Evolutionary conservation across 345 rosid genomes (phyloP).

Genomic region (Syzygium jambos): DNA sequence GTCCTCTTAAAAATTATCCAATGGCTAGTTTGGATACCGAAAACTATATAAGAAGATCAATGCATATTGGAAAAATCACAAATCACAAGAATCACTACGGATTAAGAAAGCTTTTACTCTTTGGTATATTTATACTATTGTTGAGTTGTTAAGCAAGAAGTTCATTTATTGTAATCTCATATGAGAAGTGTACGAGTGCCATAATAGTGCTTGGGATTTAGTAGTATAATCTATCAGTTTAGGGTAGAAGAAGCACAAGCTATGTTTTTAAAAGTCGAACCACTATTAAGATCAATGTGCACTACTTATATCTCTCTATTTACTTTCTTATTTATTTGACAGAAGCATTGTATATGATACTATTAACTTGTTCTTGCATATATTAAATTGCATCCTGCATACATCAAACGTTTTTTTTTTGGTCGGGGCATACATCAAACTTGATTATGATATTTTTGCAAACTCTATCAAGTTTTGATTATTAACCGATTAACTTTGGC

Average conservation of each 20-base stretch:
- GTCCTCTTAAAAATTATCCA: neutral
- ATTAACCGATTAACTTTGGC: neutral
- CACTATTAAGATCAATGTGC: neutral
- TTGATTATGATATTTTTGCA: neutral
- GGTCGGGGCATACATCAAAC: neutral
- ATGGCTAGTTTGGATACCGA: neutral
- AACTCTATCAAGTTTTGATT: neutral
- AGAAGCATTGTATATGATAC: neutral
- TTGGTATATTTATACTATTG: neutral
- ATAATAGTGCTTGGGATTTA: neutral
- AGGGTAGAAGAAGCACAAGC: neutral
- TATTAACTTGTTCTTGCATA: neutral
- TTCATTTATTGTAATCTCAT: neutral
- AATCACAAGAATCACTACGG: rapidly evolving
- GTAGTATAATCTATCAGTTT: neutral
- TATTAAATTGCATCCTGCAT: neutral
- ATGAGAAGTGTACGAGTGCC: neutral
- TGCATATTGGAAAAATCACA: neutral
- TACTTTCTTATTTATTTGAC: neutral
- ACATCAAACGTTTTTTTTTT: neutral
- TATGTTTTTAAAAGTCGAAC: neutral
- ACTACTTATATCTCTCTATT: neutral
- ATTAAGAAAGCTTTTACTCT: neutral
- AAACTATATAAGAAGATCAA: neutral
- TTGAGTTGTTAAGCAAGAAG: neutral